Conservation (phyloP, 208 protist genomes). For the Phytomonas sp. region DNA sequence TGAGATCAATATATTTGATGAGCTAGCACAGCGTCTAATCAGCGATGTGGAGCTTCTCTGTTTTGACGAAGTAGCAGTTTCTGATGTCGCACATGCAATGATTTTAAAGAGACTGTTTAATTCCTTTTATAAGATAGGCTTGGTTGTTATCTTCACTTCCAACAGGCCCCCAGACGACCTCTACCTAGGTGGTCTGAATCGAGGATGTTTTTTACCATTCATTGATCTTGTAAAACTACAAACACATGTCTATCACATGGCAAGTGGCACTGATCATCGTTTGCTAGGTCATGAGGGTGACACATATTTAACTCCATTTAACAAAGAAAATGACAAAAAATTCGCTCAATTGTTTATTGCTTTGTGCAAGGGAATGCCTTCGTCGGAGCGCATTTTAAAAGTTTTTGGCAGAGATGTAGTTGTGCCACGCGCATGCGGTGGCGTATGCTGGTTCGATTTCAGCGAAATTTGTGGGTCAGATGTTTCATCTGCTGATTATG, state of each 20-base stretch:
- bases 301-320: conserved; percentile 64
- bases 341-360: conserved; percentile 75
- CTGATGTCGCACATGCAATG: conserved; percentile 94
- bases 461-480: conserved; percentile 60
- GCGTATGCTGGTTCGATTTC: conserved; percentile 81
- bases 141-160: conserved; percentile 91
- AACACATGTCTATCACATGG: conserved; percentile 84
- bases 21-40: conserved; percentile 82
- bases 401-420: conserved; percentile 81
- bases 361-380: conserved; percentile 78
- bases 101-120: conserved; percentile 91
- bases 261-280: conserved; percentile 89
- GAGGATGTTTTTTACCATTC: conserved; percentile 92
- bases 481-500: conserved; percentile 78
- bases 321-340: conserved; percentile 38
- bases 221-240: conserved; percentile 89
- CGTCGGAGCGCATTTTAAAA: conserved; percentile 26
- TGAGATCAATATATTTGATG: conserved; percentile 71
- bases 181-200: conserved; percentile 91
- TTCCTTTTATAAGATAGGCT: conserved; percentile 85
- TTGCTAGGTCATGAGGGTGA: conserved; percentile 59
- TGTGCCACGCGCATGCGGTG: conserved; percentile 49
- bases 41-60: conserved; percentile 89
- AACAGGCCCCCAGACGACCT: conserved; percentile 82
- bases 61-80: conserved; percentile 92